Base-by-base conservation (phyloP, 768 basidiomycete genomes). In the Leucosporidium creatinivorum region DNA sequence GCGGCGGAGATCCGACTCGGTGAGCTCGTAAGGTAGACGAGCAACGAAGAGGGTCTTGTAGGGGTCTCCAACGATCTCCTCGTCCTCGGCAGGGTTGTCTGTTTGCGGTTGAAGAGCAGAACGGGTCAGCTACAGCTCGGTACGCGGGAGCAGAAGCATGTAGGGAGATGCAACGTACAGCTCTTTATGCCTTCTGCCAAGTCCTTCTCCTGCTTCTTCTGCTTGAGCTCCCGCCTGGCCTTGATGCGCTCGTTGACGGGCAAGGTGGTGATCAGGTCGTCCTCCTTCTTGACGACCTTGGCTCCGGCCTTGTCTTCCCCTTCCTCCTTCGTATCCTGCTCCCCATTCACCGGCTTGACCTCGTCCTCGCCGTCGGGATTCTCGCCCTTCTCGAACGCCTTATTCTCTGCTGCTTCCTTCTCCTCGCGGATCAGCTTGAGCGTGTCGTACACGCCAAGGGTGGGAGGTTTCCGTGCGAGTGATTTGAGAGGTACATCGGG, bases 1-100 rank as follows among this genome's bases (percentile, higher is more conserved):
- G 67, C 92, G 87, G 58, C 91, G 85, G 33, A 99, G 82, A 78
- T 99, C 96, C 65, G 81, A 87, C 74, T 98, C 94, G 6, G 90
- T 91, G 3, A 92, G 91, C 69, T 81, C 86, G 81, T 93, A 94
- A 73, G 93, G 89, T 77, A 99, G 80, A 73, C 93, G 87, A 44
- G 93, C 89, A 69, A 98, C 92, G 79, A 99, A 99, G 28, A 99
- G 82, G 0, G 96, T 98, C 78, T 98, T 98, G 81, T 97, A 99
- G 5, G 96, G 96, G 76, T 99, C 96, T 3, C 96, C 96, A 51
- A 88, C 82, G 39, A 92, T 93, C 76, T 94, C 86, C 18, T 87
- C 64, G 75, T 99, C 93, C 62, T 94, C 93, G 25, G 88, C 83
- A 13, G 96, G 96, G 77, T 93, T 91, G 80, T 93, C 94, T 97